Percentiles rank a stretch among this genome's conserved stretches.
Conservation (phyloP, 192 early-diverging fungal species). For the Coemansia furcata region DNA sequence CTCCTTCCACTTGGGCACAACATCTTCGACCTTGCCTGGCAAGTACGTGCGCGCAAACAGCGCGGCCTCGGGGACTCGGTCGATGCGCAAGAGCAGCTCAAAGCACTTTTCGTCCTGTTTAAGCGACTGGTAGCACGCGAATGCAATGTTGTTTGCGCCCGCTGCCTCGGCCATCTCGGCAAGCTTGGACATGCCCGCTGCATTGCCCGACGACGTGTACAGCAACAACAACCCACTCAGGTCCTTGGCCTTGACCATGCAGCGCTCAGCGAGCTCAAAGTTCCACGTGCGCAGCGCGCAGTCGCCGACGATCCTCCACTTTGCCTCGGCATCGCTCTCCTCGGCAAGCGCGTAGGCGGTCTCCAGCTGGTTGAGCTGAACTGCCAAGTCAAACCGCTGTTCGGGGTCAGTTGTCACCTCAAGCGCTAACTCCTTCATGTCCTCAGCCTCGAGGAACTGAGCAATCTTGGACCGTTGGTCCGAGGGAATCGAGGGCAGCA, state of each 20-base stretch:
- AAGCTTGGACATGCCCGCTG: constrained; percentile 68
- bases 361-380: constrained; percentile 81
- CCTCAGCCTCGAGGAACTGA: constrained; percentile 92
- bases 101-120: constrained; percentile 79
- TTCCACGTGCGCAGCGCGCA: constrained; percentile 88
- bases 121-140: constrained; percentile 74
- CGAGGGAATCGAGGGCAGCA: constrained; percentile 82
- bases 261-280: constrained; percentile 87
- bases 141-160: constrained; percentile 91
- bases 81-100: constrained; percentile 80
- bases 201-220: constrained; percentile 88
- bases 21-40: constrained; percentile 68
- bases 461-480: constrained; percentile 92
- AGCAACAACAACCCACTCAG: constrained; percentile 85
- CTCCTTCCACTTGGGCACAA: constrained; percentile 79
- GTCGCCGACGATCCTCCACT: constrained; percentile 94
- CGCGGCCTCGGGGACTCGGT: constrained; percentile 93
- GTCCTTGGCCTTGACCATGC: constrained; percentile 84
- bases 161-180: constrained; percentile 61
- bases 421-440: constrained; percentile 86
- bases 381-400: constrained; percentile 93
- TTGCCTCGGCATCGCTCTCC: constrained; percentile 77
- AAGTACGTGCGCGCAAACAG: constrained; percentile 87
- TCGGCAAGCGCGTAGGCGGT: constrained; percentile 85
- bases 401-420: constrained; percentile 94